Base-by-base conservation (phyloP, 2,329 filamentous ascomycete genomes). In the Colletotrichum simmondsii region DNA sequence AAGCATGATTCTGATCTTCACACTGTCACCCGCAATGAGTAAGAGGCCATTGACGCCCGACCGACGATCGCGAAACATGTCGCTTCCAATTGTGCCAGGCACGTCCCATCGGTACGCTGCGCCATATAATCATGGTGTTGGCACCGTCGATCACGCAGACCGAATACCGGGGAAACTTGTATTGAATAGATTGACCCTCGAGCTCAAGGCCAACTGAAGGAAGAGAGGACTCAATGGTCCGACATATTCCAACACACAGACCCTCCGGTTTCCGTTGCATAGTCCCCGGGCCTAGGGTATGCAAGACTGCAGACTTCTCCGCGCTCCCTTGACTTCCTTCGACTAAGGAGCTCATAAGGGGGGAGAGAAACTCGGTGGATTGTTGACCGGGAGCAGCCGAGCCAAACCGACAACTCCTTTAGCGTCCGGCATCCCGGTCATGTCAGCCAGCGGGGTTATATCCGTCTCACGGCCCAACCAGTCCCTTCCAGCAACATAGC, bases 351-450 rank as follows among this genome's bases (percentile, higher is more conserved):
- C 19, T 19, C 42, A n/a, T n/a, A 49, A 49, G 19, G 52, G 32
- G 59, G 16, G 6, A 63, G 12, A 46, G 16, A 30, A 42, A 54
- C 26, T 53, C 24, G 56, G 26, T 42, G 54, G 19, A 62, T 53
- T 26, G 32, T 35, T 49, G 69, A 24, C 65, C 56, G 67, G 66
- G 56, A 71, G 71, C 66, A 58, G 66, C 71, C 61, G 61, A 71
- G 35, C 24, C 32, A 61, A 56, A 30, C 61, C 46, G 57, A 58
- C 57, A 42, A 32, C 64, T 62, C 35, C 49, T 16, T 52, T 32
- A 37, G 46, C 35, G 56, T 49, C 60, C 54, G 56, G 28, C 14
- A 70, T 52, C 67, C 71, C 56, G 46, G 57, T 71, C 60, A 61
- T 19, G 57, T 46, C 22, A n/a, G 46, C 49, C 22, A n/a, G 46